These are phyloP conservation scores for Sparassis latifolia DNA, from an alignment of 1,284 basidiomycete species.

Conservation along the genomic window DNA sequence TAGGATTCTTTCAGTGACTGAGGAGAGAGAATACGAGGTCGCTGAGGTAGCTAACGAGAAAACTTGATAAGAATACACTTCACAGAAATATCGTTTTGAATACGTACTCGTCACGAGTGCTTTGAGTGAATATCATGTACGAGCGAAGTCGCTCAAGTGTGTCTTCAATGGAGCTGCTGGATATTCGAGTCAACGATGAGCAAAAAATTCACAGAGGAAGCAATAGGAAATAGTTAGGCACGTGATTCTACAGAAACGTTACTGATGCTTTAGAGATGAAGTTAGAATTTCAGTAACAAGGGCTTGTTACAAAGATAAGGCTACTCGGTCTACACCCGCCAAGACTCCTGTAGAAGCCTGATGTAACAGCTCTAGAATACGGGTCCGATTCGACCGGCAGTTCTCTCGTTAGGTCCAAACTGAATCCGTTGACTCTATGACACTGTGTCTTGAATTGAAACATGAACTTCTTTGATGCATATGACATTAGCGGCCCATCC, in stretches of 20 bases:
- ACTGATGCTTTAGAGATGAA: no score
- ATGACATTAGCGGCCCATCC: slow-evolving; percentile 44
- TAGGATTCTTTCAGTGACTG: slow-evolving; percentile 39
- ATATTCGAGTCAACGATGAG: neutral
- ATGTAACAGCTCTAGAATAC: no score
- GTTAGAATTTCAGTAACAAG: no score
- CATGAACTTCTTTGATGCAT: slow-evolving; percentile 74
- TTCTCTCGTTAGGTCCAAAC: neutral
- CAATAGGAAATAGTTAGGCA: no score
- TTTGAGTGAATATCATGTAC: slow-evolving; percentile 80
- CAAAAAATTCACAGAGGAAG: neutral
- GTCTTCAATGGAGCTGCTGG: neutral
- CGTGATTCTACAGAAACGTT: no score
- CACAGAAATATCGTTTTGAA: slow-evolving; percentile 1
- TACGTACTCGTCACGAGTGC: slow-evolving; percentile 78
- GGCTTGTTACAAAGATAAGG: no score
- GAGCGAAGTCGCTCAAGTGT: slow-evolving; percentile 28
- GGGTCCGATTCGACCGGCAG: no score
- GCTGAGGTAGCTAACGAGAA: slow-evolving; percentile 62
- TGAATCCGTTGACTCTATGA: neutral
- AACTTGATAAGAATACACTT: slow-evolving; percentile 13
- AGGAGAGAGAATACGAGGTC: slow-evolving; percentile 80
- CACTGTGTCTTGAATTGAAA: neutral
- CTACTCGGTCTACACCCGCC: no score
- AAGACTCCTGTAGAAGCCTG: no score